These are phyloP conservation scores for Clarireedia paspali DNA, from an alignment of 2,329 filamentous ascomycete species.

Conservation along the genomic window DNA sequence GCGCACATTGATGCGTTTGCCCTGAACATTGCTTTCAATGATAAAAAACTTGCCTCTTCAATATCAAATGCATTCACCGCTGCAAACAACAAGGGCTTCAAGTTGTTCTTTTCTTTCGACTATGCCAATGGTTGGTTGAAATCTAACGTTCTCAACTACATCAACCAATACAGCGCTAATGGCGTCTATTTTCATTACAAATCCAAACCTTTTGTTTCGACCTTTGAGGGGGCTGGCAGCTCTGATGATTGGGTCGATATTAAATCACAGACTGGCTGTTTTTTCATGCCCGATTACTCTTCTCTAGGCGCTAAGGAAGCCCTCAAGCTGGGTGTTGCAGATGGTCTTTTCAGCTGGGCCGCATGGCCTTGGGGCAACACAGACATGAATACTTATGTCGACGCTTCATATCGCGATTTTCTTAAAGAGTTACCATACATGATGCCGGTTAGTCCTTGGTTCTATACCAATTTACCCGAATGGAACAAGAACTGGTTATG, in stretches of 20 bases:
- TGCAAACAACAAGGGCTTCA: too few relatives aligned
- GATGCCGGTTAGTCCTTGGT: slow-evolving; percentile 32
- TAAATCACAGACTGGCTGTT: too few relatives aligned
- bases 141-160: background rate
- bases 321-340: background rate
- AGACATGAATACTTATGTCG: slow-evolving; percentile 16
- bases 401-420: slow-evolving; percentile 11
- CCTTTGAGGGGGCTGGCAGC: too few relatives aligned
- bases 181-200: too few relatives aligned
- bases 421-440: slow-evolving; percentile 16
- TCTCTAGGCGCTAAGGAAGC: background rate
- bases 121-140: too few relatives aligned
- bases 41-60: too few relatives aligned
- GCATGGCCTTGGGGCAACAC: slow-evolving; percentile 17
- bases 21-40: too few relatives aligned
- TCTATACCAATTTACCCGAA: slow-evolving; percentile 17
- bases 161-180: background rate
- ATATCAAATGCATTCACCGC: too few relatives aligned
- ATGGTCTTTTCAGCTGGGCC: slow-evolving; percentile 1
- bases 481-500: slow-evolving; percentile 37
- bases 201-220: too few relatives aligned
- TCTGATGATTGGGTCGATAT: too few relatives aligned
- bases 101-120: too few relatives aligned
- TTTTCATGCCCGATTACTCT: background rate
- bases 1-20: background rate